Conservation (phyloP, 1,284 basidiomycete species). For the Moesziomyces globuligerus region DNA sequence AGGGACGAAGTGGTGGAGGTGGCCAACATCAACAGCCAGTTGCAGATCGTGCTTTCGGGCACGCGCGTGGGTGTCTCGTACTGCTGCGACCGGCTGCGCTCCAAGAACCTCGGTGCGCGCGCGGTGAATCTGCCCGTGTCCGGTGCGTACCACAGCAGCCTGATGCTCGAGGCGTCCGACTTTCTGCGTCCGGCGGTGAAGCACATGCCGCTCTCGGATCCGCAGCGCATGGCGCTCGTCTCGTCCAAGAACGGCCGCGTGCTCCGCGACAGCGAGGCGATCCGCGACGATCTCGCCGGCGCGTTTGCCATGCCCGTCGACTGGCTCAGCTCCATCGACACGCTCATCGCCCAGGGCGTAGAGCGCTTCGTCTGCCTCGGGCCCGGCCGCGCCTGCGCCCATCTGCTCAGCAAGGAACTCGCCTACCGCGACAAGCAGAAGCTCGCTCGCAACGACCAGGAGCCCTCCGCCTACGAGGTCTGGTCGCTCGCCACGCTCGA, state of each 20-base stretch:
- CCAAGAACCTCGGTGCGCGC: conserved; percentile 58
- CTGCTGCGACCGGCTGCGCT: conserved; percentile 60
- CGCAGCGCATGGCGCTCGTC: conserved; percentile 44
- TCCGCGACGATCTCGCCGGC: conserved; percentile 52
- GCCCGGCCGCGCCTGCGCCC: conserved; percentile 62
- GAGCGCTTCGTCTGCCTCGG: conserved; percentile 64
- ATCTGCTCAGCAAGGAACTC: conserved; percentile 64
- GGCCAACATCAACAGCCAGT: conserved; percentile 63
- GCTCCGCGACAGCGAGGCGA: conserved; percentile 20
- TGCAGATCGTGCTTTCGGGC: conserved; percentile 63
- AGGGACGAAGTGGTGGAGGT: conserved; percentile 64
- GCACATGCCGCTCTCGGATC: conserved; percentile 55
- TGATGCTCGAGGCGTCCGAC: conserved; percentile 56
- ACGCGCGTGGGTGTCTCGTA: conserved; percentile 62
- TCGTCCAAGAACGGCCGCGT: conserved; percentile 52
- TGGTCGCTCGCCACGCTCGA: conserved; percentile 61
- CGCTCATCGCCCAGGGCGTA: conserved; percentile 57
- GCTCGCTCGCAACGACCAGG: conserved; percentile 18
- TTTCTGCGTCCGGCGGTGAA: conserved; percentile 48
- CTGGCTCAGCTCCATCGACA: conserved; percentile 58
- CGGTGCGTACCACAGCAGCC: conserved; percentile 62
- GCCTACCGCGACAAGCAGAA: conserved; percentile 49
- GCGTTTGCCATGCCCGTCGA: conserved; percentile 55
- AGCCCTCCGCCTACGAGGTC: conserved; percentile 49
- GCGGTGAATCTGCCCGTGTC: conserved; percentile 65